These are phyloP conservation scores for Syncephalastrum sp. DNA, from an alignment of 371 early-diverging fungal genomes.

Conservation along the genomic window DNA sequence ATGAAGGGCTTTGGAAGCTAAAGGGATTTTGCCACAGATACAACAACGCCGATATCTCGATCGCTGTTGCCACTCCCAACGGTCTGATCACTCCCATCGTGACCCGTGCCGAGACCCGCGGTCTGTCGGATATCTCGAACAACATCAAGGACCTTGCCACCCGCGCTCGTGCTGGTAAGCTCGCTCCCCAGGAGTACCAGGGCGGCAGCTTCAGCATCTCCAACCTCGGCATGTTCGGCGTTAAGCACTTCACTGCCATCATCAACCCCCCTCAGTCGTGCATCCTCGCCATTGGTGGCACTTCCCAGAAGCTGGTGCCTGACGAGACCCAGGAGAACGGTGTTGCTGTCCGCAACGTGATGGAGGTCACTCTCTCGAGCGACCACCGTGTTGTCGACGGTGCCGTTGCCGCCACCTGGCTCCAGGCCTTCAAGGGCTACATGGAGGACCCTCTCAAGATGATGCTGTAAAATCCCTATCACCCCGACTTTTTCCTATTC, in stretches of 20 bases:
- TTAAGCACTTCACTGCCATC: slow-evolving; percentile 95
- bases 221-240: slow-evolving; percentile 97
- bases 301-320: slow-evolving; percentile 80
- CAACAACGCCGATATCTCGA: slow-evolving; percentile 90
- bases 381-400: slow-evolving; percentile 98
- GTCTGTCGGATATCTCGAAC: slow-evolving; percentile 83
- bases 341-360: slow-evolving; percentile 65
- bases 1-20: neutral
- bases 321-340: slow-evolving; percentile 63
- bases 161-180: slow-evolving; percentile 87
- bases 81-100: slow-evolving; percentile 98
- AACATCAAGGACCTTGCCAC: slow-evolving; percentile 85
- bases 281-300: slow-evolving; percentile 92
- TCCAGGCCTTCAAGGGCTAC: slow-evolving; percentile 89
- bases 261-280: slow-evolving; percentile 97
- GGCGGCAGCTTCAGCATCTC: slow-evolving; percentile 96
- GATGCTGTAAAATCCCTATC: slow-evolving; percentile 70
- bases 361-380: slow-evolving; percentile 90
- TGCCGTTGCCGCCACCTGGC: slow-evolving; percentile 92
- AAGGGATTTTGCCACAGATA: slow-evolving; percentile 47
- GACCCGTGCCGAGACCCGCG: slow-evolving; percentile 78
- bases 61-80: slow-evolving; percentile 93
- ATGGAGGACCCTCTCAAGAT: slow-evolving; percentile 95
- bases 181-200: slow-evolving; percentile 95
- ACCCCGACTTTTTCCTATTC: too few relatives aligned